Evolutionary conservation across 2,329 filamentous ascomycete species (phyloP).

Genomic region (Clonostachys rhizophaga): DNA sequence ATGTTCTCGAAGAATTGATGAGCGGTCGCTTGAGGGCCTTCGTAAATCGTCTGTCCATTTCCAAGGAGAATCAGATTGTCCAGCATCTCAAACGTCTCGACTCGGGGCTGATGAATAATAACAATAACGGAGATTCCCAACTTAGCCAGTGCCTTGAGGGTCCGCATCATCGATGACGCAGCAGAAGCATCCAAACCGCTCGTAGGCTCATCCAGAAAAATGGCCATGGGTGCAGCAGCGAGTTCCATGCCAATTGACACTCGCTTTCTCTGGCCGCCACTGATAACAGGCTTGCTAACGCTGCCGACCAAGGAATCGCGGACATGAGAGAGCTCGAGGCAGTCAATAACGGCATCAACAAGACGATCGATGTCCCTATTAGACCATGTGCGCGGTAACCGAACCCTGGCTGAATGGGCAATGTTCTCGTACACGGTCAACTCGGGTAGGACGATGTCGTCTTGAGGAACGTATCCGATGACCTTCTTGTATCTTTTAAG

Average conservation of each 20-base stretch:
- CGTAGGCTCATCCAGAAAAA: constrained; percentile 50
- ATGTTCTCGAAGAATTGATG: constrained; percentile 44
- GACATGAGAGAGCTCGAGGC: constrained; percentile 46
- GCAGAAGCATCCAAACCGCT: constrained; percentile 50
- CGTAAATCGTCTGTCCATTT: constrained; percentile 50
- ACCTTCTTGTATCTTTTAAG: constrained; percentile 51
- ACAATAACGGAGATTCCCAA: constrained; percentile 53
- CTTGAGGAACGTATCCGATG: constrained; percentile 58
- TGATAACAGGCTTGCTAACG: constrained; percentile 44
- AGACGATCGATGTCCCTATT: constrained; percentile 43
- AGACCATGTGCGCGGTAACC: constrained; percentile 46
- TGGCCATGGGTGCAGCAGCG: constrained; percentile 49
- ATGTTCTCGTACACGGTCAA: constrained; percentile 60
- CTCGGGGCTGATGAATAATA: constrained; percentile 56
- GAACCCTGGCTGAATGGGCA: constrained; percentile 50
- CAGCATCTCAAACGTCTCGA: constrained; percentile 53
- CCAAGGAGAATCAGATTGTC: constrained; percentile 51
- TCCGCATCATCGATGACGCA: constrained; percentile 49
- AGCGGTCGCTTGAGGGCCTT: constrained; percentile 36
- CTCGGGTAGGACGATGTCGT: constrained; percentile 55
- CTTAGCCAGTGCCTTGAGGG: constrained; percentile 46
- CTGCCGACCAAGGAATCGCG: constrained; percentile 46
- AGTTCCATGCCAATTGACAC: constrained; percentile 57
- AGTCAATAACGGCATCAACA: constrained; percentile 51
- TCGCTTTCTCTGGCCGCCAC: constrained; percentile 52